Evolutionary conservation across 352 stramenopile genomes (phyloP), one percentile per base, ranked within the genome.

Genomic region (Phytophthora megakarya): DNA sequence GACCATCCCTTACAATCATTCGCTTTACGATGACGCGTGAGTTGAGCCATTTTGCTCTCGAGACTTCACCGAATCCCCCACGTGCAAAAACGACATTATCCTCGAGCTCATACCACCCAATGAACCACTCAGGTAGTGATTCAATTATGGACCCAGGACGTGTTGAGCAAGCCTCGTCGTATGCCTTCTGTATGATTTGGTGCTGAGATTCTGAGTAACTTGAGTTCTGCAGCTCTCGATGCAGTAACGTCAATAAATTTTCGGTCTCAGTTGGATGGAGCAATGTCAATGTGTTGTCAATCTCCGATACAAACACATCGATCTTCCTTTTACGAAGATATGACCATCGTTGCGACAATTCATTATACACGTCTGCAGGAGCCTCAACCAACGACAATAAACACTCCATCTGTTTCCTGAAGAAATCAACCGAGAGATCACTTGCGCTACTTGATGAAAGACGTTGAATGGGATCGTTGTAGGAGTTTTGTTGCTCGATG

Each of bases 1-100:
- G 30, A 35, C 30, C 30, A 35, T 11, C 44, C 22, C 16, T 16
- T 15, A 16, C 44, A 32, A 55, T 23, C 2, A 55, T 16, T 11
- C 32, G 33, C 23, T 78, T 78, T 1, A 78, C 44, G 11, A 72
- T 64, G 8, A 75, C 67, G 4, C 42, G 13, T 9, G 61, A 63
- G 39, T 62, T 43, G 5, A 67, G 13, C 65, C 61, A 70, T 33
- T 59, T 72, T 3, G 32, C 47, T 44, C 35, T 44, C 13, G 33
- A 43, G 16, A 45, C 47, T 23, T 42, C 35, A 23, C 47, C 47
- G 7, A n/a, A 55, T 16, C 21, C 33, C 15, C 47, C 47, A 12
- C 32, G 32, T 33, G 32, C 22, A n/a, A 55, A 55, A 45, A 44
- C 11, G 7, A 55, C 47, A 16, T 55, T 32, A 44, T 55, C 32